phyloP scores from a whole-genome alignment of 176 grass and related monocot genomes.

The Avena eriantha region DNA sequence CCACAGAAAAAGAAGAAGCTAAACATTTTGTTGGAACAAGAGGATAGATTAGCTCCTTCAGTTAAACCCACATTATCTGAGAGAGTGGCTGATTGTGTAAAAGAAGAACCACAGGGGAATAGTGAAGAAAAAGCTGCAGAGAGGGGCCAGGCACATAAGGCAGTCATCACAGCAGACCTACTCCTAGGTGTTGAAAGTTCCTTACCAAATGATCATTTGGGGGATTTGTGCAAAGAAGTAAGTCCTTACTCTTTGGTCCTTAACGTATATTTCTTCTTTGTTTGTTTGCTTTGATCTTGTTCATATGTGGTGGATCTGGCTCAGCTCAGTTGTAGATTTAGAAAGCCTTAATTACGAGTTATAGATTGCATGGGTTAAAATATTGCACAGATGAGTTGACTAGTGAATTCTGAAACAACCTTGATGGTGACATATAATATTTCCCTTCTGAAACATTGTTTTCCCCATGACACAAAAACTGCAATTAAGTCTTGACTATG shows the following conservation, averaged over 20 bases:
- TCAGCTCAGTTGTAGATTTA: background rate
- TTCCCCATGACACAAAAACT: background rate
- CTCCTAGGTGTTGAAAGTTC: constrained; percentile 48
- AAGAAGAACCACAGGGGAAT: constrained; percentile 21
- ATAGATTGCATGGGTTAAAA: constrained; percentile 9
- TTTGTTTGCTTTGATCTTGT: constrained; percentile 28
- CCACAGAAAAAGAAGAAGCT: constrained; percentile 57
- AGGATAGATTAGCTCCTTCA: constrained; percentile 33
- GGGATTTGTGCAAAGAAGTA: constrained; percentile 50
- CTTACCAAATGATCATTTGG: constrained; percentile 46
- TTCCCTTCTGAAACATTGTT: background rate
- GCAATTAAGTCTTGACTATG: constrained; percentile 15
- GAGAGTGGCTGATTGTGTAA: constrained; percentile 7
- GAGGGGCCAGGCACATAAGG: constrained; percentile 24
- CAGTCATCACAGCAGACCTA: constrained; percentile 27
- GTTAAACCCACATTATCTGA: constrained; percentile 20
- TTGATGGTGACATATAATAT: background rate
- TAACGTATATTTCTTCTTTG: constrained; percentile 9
- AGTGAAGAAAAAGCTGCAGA: constrained; percentile 29
- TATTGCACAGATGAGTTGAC: background rate
- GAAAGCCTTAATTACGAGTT: background rate
- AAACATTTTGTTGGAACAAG: constrained; percentile 51
- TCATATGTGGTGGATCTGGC: constrained; percentile 1
- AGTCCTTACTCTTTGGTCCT: constrained; percentile 27
- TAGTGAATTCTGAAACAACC: constrained; percentile 4